These are phyloP conservation scores for Fusarium sororula DNA, from an alignment of 2,329 filamentous ascomycete species.

Conservation along the genomic window DNA sequence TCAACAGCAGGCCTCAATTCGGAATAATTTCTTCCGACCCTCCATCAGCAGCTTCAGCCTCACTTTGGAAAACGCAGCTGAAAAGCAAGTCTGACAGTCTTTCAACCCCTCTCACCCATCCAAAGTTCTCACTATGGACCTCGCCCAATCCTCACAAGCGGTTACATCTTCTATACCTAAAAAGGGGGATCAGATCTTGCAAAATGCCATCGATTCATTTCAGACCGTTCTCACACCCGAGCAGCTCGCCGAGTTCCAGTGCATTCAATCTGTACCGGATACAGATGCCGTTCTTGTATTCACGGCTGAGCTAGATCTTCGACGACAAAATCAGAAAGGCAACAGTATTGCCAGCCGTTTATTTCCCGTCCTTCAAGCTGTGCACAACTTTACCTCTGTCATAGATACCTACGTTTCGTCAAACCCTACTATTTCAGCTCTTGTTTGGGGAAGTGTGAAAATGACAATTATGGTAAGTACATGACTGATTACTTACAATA, in stretches of 20 bases:
- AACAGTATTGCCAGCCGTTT: slow-evolving; percentile 44
- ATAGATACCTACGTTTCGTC: slow-evolving; percentile 51
- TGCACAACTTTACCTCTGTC: slow-evolving; percentile 49
- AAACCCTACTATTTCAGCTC: slow-evolving; percentile 48
- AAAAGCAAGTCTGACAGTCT: background rate
- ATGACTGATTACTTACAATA: fast-evolving
- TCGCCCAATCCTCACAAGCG: background rate
- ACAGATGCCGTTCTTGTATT: slow-evolving; percentile 46
- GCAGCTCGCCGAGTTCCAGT: background rate
- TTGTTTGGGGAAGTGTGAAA: slow-evolving; percentile 56
- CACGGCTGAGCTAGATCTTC: slow-evolving; percentile 46
- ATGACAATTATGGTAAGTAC: slow-evolving; percentile 22
- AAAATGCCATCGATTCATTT: background rate
- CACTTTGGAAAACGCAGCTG: background rate
- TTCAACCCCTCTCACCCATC: fast-evolving
- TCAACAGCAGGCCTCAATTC: background rate
- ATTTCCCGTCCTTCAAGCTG: slow-evolving; percentile 45
- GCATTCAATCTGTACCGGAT: slow-evolving; percentile 30
- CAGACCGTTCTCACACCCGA: background rate
- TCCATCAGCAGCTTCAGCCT: background rate
- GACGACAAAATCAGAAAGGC: slow-evolving; percentile 33
- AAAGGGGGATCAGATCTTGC: background rate
- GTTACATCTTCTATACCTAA: fast-evolving
- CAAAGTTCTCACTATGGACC: background rate
- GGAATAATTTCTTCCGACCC: background rate